A percentile compares a stretch with the other conserved stretches of the same genome.
These are phyloP conservation scores for Ophiostoma triangulosporum DNA, from an alignment of 2,329 filamentous ascomycete species.

Conservation along the genomic window DNA sequence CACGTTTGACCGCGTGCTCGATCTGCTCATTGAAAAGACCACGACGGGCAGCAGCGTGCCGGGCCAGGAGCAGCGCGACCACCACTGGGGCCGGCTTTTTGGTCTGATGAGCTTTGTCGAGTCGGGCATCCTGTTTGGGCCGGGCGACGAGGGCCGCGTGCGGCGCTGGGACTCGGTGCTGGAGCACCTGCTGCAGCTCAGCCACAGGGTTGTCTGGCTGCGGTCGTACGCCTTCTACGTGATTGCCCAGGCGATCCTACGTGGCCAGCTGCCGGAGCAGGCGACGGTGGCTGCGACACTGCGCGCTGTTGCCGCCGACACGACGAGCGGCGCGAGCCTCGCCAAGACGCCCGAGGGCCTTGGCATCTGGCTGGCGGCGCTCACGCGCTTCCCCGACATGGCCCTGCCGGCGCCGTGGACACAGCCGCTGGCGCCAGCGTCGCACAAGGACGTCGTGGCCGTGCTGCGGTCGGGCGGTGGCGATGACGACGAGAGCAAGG, in stretches of 20 bases:
- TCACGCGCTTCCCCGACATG: slow-evolving; percentile 48
- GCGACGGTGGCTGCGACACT: slow-evolving; percentile 47
- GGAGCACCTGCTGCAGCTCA: slow-evolving; percentile 57
- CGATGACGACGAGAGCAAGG: slow-evolving; percentile 2
- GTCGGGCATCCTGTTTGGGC: slow-evolving; percentile 54
- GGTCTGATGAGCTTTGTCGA: slow-evolving; percentile 77
- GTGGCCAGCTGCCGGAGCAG: slow-evolving; percentile 38
- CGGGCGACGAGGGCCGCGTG: slow-evolving; percentile 1
- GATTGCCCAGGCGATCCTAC: slow-evolving; percentile 55
- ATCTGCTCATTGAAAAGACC: slow-evolving; percentile 41
- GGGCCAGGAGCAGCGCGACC: slow-evolving; percentile 70
- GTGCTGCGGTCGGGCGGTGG: slow-evolving; percentile 50
- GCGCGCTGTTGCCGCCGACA: slow-evolving; percentile 40
- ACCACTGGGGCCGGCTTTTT: slow-evolving; percentile 74
- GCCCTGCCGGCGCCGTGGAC: slow-evolving; percentile 63
- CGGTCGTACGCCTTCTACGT: slow-evolving; percentile 78
- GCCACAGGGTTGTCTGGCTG: slow-evolving; percentile 76
- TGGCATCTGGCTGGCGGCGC: slow-evolving; percentile 69
- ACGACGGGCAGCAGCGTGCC: slow-evolving; percentile 38
- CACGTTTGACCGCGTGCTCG: slow-evolving; percentile 41
- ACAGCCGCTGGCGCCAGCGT: slow-evolving; percentile 58
- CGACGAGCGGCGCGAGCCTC: slow-evolving; percentile 34
- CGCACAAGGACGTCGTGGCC: slow-evolving; percentile 55
- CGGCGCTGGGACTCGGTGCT: slow-evolving; percentile 55
- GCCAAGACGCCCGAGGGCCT: slow-evolving; percentile 78